These are phyloP conservation scores for Coemansia sp. DNA, from an alignment of 192 early-diverging fungal species.

Conservation along the genomic window DNA sequence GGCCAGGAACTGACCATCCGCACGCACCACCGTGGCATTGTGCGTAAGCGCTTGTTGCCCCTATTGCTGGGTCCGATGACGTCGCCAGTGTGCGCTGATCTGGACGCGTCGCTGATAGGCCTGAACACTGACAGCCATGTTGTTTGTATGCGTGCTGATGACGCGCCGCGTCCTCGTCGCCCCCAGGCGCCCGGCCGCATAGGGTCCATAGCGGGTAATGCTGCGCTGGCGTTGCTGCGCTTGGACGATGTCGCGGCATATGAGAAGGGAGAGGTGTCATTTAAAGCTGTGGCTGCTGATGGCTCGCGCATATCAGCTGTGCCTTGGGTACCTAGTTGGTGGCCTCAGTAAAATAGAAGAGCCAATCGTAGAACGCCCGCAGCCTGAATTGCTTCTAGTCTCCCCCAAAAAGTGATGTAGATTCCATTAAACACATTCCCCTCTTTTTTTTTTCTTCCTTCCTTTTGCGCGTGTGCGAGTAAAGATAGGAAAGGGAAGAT, in stretches of 20 bases:
- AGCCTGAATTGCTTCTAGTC: neutral
- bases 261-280: neutral
- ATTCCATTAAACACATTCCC: neutral
- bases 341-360: constrained; percentile 25
- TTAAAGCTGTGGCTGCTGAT: constrained; percentile 30
- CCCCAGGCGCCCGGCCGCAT: constrained; percentile 67
- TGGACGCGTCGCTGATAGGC: constrained; percentile 4
- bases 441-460: constrained; percentile 1
- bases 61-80: constrained; percentile 47
- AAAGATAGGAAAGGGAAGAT: constrained; percentile 3
- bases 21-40: constrained; percentile 93
- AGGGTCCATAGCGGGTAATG: constrained; percentile 70
- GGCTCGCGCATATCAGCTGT: constrained; percentile 27
- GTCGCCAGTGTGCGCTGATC: constrained; percentile 27
- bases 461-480: neutral
- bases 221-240: constrained; percentile 87
- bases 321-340: constrained; percentile 54
- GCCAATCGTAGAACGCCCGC: neutral
- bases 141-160: constrained; percentile 38
- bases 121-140: constrained; percentile 32
- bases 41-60: constrained; percentile 90
- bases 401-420: constrained; percentile 17
- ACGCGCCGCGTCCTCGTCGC: constrained; percentile 22
- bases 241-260: constrained; percentile 67
- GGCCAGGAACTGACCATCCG: constrained; percentile 98